These are phyloP conservation scores for Asterophora lycoperdoides DNA, from an alignment of 768 basidiomycete genomes.

Conservation along the genomic window DNA sequence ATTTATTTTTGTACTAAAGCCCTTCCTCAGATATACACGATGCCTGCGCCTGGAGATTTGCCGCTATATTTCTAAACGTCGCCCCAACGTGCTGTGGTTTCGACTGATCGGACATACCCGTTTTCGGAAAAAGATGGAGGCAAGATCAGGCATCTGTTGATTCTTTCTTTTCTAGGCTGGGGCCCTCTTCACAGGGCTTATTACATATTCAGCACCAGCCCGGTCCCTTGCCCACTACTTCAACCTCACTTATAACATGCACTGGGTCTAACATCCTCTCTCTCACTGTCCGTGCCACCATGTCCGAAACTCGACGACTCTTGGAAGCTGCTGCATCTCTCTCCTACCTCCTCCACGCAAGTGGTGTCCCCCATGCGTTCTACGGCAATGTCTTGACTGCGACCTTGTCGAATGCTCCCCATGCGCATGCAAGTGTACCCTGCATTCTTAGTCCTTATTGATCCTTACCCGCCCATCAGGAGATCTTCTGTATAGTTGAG, in stretches of 20 bases:
- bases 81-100: constrained; percentile 37
- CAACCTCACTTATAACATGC: constrained; percentile 50
- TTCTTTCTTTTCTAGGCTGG: constrained; percentile 42
- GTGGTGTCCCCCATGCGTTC: constrained; percentile 73
- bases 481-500: constrained; percentile 83
- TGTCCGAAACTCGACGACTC: constrained; percentile 72
- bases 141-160: constrained; percentile 44
- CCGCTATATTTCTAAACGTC: constrained; percentile 28
- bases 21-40: background rate
- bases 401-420: constrained; percentile 58
- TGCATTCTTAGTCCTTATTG: constrained; percentile 1
- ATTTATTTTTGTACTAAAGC: background rate
- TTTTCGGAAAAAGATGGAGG: constrained; percentile 33
- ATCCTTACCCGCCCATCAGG: constrained; percentile 41
- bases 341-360: constrained; percentile 54
- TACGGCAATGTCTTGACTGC: constrained; percentile 73
- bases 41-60: constrained; percentile 1
- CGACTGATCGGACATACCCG: constrained; percentile 47
- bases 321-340: constrained; percentile 75
- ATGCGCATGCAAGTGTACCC: constrained; percentile 54
- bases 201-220: constrained; percentile 45
- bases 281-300: constrained; percentile 30
- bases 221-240: constrained; percentile 35
- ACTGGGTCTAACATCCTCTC: constrained; percentile 34
- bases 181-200: constrained; percentile 41